Evolutionary conservation across 805 yeast species (phyloP), one percentile per base, ranked within the genome.

Genomic region (Sungouiozyma intestinalis): DNA sequence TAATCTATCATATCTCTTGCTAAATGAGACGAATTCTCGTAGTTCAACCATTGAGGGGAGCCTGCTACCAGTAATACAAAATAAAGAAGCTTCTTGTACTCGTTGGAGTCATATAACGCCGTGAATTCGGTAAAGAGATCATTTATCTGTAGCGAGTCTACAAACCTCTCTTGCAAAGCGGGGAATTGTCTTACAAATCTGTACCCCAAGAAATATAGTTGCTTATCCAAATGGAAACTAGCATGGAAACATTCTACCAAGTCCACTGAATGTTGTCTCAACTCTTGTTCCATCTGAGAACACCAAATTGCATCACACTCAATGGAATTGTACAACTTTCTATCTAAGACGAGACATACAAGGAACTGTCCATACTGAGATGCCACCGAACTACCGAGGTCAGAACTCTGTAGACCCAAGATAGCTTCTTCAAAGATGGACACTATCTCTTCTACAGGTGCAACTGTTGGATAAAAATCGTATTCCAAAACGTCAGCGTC

Each of bases 281-380:
- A 11, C 6, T 7, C 11, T 7, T 24, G 9, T 6, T 24, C 11
- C 29, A 24, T 24, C 11, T 11, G 29, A 24, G 29, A 24, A 36
- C 60, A 54, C 55, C 52, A 46, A 1, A 29, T 15, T 1, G 44
- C n/a, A 18, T 51, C 47, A 27, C 48, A 48, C 15, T 45, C 48
- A 8, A 45, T 24, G 4, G 57, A 50, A 15, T 53, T 52, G 43
- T 44, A 60, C 11, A 59, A 32, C 15, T 54, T 57, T 21, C 57
- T 48, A 39, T 60, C 65, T 16, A 60, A 43, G 11, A 58, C 45
- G 14, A 55, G 47, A 18, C 50, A 53, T 19, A 57, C 37, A 36
- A 56, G 48, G 18, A 39, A 35, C 29, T 24, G 6, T 24, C 29
- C 29, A 24, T 24, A 24, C 29, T 11, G 6, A 7, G 9, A 24